Evolutionary conservation across 495 filamentous ascomycete genomes (phyloP), one percentile per base, ranked within the genome.

Genomic region (Aeminium ludgeri): DNA sequence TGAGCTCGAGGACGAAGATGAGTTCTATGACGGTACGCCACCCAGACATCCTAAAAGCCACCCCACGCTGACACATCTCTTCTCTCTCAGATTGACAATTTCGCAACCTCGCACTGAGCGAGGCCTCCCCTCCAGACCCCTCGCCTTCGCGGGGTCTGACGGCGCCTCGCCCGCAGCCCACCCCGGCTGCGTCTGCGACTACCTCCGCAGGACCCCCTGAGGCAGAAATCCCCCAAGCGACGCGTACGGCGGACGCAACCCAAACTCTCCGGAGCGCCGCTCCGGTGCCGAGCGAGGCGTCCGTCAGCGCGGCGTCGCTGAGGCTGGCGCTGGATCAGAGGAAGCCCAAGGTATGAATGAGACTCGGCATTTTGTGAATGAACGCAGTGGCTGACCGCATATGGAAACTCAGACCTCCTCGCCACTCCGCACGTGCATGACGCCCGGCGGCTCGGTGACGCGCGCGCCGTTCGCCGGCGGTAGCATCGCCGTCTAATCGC

Each of bases 1-100:
- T 54, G 91, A 97, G 62, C 73, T 77, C 52, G 78, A 82, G 61
- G 87, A 94, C 62, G 89, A 97, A 62, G 89, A 96, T 68, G 86
- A 96, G 55, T 95, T 93, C 68, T 96, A 96, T 65, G 89, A 96
- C 67, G 86, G 79, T 82, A 57, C 50, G 61, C 10, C 3, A 37
- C 16, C 16, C n/a, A 36, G 7, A 10, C 20, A 30, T 37, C 5
- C 12, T 10, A 13, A 10, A 10, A 38, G 35, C 6, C 10, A 10
- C 4, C 35, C 18, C 18, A 10, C 23, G 19, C 35, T 38, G 15
- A 39, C 25, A n/a, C n/a, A n/a, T n/a, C n/a, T n/a, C n/a, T 28
- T 6, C 7, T 20, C 16, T 19, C 30, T 41, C 46, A 76, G 82
- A 93, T 89, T 94, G 86, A 94, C 82, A 78, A 69, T 78, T 74